Evolutionary conservation across 164 flowering plant species (phyloP), one percentile per base, ranked within the genome.

Genomic region (Santalum album): DNA sequence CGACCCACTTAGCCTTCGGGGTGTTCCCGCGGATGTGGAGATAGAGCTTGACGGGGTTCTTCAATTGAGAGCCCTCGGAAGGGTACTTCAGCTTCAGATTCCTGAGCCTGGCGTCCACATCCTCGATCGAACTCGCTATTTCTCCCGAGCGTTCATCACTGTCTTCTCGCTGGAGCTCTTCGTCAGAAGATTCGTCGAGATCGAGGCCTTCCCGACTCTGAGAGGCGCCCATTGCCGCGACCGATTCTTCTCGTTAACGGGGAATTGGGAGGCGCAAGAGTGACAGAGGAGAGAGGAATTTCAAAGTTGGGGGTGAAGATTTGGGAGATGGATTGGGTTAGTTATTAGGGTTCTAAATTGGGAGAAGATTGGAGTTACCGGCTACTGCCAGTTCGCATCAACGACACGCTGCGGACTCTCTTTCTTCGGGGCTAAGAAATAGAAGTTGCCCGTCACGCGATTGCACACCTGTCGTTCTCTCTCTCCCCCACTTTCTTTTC

Each of bases 1-100:
- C 56, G 23, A 80, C 48, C 90, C 84, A 83, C 49, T 77, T 83
- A 21, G 84, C 84, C 16, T 68, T 69, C 7, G 82, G 77, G 4
- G 90, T 75, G 58, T 70, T 77, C 1, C 86, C 86, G 2, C 84
- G 82, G 53, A 82, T 54, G 38, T 83, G 84, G 6, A 76, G 76
- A 55, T 80, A 83, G 9, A 72, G 71, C 65, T 71, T 72, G 12
- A 19, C 50, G 12, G 23, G 21, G 59, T 68, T 65, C 32, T 43
- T 59, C 17, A 64, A 32, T 39, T 60, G 62, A 24, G 72, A 51
- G 21, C 29, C 47, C 15, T 42, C 10, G 51, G 16, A 24, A 0
- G 51, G 7, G 32, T 49, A 49, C 12, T 25, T 49, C n/a, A 49
- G 51, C 11, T 49, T 49, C 51, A 49, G 6, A 49, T 26, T 12